These are phyloP conservation scores for Volvox africanus DNA, from an alignment of 139 green algal genomes.

Conservation along the genomic window DNA sequence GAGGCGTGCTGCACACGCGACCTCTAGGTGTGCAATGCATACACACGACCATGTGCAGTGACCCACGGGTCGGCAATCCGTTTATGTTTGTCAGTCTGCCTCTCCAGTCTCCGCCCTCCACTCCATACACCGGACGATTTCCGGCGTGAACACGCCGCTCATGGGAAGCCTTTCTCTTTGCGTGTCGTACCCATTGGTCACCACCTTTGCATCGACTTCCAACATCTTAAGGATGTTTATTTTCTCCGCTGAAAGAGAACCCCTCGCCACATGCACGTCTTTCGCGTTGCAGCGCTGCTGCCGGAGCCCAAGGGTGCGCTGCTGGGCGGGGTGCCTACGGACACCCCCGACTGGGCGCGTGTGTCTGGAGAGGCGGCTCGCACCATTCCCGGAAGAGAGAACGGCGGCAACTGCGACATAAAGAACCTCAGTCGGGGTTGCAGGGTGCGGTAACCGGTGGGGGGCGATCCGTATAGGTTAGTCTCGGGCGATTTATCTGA, in stretches of 20 bases:
- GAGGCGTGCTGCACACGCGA: constrained; percentile 72
- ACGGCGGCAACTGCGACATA: constrained; percentile 88
- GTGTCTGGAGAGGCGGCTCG: constrained; percentile 74
- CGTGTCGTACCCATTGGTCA: too few relatives aligned
- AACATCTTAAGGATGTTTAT: too few relatives aligned
- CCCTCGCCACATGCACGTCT: background rate
- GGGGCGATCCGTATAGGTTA: background rate
- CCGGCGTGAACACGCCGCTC: too few relatives aligned
- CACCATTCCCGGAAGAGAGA: constrained; percentile 78
- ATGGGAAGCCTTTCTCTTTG: too few relatives aligned
- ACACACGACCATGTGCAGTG: too few relatives aligned
- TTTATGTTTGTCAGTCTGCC: too few relatives aligned
- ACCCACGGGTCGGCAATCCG: too few relatives aligned
- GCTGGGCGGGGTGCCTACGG: constrained; percentile 65
- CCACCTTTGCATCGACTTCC: too few relatives aligned
- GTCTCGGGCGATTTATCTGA: too few relatives aligned
- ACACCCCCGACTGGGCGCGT: constrained; percentile 53
- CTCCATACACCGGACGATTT: too few relatives aligned
- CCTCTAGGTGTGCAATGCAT: constrained; percentile 64
- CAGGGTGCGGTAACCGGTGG: background rate
- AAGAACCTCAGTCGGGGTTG: constrained; percentile 76
- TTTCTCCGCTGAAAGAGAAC: too few relatives aligned
- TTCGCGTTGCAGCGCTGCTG: constrained; percentile 64
- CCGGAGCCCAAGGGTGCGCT: constrained; percentile 68
- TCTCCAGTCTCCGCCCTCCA: too few relatives aligned